Evolutionary conservation across 176 grass and related monocot species (phyloP), one percentile per base, ranked within the genome.

Genomic region (Oryza rufipogon): DNA sequence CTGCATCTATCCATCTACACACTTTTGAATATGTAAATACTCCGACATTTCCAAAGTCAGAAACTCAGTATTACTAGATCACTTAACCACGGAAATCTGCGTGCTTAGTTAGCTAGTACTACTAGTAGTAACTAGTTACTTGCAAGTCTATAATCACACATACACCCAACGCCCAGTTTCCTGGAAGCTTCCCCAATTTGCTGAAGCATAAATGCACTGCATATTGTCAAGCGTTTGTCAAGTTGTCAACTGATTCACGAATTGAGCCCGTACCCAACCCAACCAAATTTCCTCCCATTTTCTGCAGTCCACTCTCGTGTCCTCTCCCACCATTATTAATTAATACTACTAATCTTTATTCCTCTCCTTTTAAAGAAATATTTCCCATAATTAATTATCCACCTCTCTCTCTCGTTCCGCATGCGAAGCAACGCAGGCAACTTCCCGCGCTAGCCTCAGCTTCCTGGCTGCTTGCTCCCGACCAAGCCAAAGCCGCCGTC

Each of bases 391-490:
- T 11, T n/a, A 41, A 41, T 4, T 6, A 65, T 32, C 28, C 41
- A 20, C 3, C 1, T 3, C 19, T 9, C 2, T 2, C 19, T 61
- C 56, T 9, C 58, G 28, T 61, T 61, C 17, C 56, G 5, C 6
- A 61, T 22, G 67, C n/a, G 79, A 84, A 85, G 74, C 83, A 11
- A 11, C 66, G 19, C 36, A 7, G 48, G 83, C 63, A 85, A 3
- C 83, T 85, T 85, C 83, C 79, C 7, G 28, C 28, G 28, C 28
- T 30, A 30, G 28, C 28, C 28, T 30, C 65, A 85, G 71, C 71
- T 84, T 84, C 71, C 26, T 80, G 20, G 58, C 20, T 63, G 20
- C 20, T 63, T 3, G 58, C 2, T 34, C 63, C 30, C 58, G 12
- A 26, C 71, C 81, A 4, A 30, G 20, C 70, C 63, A 65, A 65